phyloP scores from a whole-genome alignment of 2,329 filamentous ascomycete species.

The Cladophialophora immunda region DNA sequence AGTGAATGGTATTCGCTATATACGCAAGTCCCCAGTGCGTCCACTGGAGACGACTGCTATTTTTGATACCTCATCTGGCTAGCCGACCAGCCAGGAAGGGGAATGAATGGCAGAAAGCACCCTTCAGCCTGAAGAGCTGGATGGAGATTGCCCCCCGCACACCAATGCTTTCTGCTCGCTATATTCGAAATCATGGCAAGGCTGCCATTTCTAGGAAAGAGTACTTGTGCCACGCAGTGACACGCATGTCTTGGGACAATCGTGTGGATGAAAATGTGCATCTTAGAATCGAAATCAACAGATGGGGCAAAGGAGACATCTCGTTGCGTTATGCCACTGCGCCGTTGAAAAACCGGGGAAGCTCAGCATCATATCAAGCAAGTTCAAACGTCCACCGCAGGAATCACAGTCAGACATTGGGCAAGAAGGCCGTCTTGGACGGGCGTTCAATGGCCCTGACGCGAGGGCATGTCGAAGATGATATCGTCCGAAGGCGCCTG shows the following conservation, averaged over 20 bases:
- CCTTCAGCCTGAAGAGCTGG: background rate
- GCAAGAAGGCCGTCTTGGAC: background rate
- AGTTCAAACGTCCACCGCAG: background rate
- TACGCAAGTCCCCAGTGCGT: constrained; percentile 5
- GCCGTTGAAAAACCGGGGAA: background rate
- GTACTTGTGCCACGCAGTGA: background rate
- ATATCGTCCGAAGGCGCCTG: constrained; percentile 27
- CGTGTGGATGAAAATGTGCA: background rate
- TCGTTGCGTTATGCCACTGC: background rate
- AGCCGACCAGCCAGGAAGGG: constrained; percentile 9
- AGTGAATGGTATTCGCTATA: constrained; percentile 7
- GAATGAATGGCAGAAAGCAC: constrained; percentile 10
- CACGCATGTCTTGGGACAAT: constrained; percentile 18
- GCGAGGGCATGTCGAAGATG: constrained; percentile 28
- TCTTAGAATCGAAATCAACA: background rate
- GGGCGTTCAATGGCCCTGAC: constrained; percentile 11
- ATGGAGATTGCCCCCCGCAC: background rate
- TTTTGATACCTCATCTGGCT: background rate
- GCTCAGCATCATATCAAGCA: background rate
- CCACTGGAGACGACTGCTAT: background rate
- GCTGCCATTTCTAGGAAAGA: background rate
- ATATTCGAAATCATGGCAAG: background rate
- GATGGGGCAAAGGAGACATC: background rate
- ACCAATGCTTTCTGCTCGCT: constrained; percentile 8
- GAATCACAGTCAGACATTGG: constrained; percentile 5